A percentile compares a stretch with the other conserved stretches of the same genome.
phyloP scores from a whole-genome alignment of 2,329 filamentous ascomycete species.

The Acrocalymma vagum region DNA sequence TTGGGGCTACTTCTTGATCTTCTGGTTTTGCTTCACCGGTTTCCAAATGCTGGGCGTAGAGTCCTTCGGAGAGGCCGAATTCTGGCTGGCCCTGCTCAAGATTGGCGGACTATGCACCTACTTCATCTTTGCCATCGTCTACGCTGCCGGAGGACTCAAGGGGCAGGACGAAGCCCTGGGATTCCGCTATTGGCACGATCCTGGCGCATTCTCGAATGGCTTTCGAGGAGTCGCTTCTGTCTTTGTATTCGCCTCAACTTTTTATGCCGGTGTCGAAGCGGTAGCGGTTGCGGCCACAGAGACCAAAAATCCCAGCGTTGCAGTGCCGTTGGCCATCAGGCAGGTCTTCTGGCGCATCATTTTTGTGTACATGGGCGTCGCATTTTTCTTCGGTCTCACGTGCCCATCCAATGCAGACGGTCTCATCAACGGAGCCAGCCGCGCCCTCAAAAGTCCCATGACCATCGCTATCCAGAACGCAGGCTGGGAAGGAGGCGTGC shows the following conservation, averaged over 20 bases:
- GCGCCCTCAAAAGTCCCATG: constrained; percentile 68
- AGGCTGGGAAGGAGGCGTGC: constrained; percentile 75
- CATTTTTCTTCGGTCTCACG: constrained; percentile 65
- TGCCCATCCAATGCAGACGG: constrained; percentile 73
- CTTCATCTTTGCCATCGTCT: constrained; percentile 53
- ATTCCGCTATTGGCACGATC: constrained; percentile 50
- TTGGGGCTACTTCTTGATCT: constrained; percentile 53
- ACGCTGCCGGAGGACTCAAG: constrained; percentile 40
- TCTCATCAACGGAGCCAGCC: constrained; percentile 68
- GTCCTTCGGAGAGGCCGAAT: constrained; percentile 53
- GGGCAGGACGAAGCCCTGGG: constrained; percentile 41
- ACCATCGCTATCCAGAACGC: constrained; percentile 68
- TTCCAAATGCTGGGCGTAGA: constrained; percentile 53
- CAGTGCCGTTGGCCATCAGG: constrained; percentile 57
- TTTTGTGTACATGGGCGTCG: constrained; percentile 54
- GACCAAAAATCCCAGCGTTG: constrained; percentile 53
- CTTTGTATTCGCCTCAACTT: constrained; percentile 54
- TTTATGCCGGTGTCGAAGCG: constrained; percentile 48
- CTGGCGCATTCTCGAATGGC: constrained; percentile 50
- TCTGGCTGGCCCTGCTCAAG: constrained; percentile 53
- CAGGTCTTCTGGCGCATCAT: constrained; percentile 54
- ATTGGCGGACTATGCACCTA: constrained; percentile 47
- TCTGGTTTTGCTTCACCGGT: constrained; percentile 48
- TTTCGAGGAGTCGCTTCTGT: constrained; percentile 52
- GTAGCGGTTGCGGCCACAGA: constrained; percentile 47